Evolutionary conservation across 208 protist genomes (phyloP).

Genomic region (Acanthamoeba royreba): DNA sequence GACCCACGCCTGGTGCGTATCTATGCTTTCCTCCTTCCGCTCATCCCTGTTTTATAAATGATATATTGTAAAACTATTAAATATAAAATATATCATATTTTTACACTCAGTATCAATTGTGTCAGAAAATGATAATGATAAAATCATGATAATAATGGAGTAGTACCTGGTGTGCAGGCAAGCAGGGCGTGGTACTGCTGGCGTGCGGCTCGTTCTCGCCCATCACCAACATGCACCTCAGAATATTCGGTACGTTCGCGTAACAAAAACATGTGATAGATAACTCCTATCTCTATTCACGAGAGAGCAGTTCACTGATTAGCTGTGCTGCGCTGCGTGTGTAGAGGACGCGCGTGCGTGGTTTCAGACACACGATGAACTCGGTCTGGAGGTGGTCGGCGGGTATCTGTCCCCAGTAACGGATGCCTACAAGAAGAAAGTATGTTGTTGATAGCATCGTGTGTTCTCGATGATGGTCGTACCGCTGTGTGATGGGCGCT

Average conservation of each 20-base stretch:
- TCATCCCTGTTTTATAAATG: background rate
- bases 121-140: no score
- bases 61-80: no score
- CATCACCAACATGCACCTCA: slow-evolving; percentile 45
- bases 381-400: slow-evolving; percentile 15
- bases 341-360: background rate
- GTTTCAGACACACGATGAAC: background rate
- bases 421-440: slow-evolving; percentile 52
- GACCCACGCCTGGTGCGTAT: background rate
- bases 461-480: no score
- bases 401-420: slow-evolving; percentile 27
- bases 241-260: background rate
- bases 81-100: no score
- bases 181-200: background rate
- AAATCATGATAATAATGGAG: no score
- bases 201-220: slow-evolving; percentile 41
- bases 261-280: background rate
- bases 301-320: background rate
- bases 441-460: no score
- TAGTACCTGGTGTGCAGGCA: no score
- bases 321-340: background rate
- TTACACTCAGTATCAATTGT: no score
- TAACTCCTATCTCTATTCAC: background rate
- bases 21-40: background rate
- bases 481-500: no score